Conservation (phyloP, 2,329 filamentous ascomycete species). For the Clarireedia paspali region DNA sequence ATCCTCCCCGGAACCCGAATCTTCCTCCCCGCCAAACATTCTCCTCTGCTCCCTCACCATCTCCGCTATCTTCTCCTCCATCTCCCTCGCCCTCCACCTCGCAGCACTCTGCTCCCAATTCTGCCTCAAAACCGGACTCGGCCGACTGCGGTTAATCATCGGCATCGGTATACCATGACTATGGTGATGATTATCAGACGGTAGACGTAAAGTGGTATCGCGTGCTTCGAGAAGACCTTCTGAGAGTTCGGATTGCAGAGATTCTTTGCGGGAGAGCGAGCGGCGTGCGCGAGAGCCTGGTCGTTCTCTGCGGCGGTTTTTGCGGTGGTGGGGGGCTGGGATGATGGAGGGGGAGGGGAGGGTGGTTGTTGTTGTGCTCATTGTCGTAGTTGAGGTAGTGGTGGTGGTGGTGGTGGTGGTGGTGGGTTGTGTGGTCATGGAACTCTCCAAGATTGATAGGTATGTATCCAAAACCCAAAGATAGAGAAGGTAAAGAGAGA, state of each 20-base stretch:
- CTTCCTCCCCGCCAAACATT: slow-evolving; percentile 27
- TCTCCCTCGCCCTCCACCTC: slow-evolving; percentile 25
- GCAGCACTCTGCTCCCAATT: slow-evolving; percentile 28
- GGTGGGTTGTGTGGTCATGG: not conserved
- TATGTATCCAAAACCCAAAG: too few relatives aligned
- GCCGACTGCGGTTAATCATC: slow-evolving; percentile 11
- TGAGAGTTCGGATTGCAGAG: slow-evolving; percentile 17
- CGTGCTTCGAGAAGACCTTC: slow-evolving; percentile 24
- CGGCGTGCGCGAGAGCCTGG: slow-evolving; percentile 27
- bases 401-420: not conserved
- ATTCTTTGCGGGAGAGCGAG: slow-evolving; percentile 22
- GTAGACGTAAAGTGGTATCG: slow-evolving; percentile 20
- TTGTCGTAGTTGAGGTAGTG: not conserved
- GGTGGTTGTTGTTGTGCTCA: not conserved
- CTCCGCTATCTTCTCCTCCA: not conserved
- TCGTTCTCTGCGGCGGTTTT: slow-evolving; percentile 27
- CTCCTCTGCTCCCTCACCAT: slow-evolving; percentile 12
- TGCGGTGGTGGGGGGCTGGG: slow-evolving; percentile 18
- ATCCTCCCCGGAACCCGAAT: slow-evolving; percentile 18
- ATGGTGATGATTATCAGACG: slow-evolving; percentile 14
- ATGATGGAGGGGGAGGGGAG: not conserved
- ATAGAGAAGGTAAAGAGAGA: too few relatives aligned
- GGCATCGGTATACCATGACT: not conserved
- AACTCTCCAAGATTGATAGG: too few relatives aligned
- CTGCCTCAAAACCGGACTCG: slow-evolving; percentile 26